Conservation (phyloP, 176 grass and related monocot species). For the Triticum monococcum region DNA sequence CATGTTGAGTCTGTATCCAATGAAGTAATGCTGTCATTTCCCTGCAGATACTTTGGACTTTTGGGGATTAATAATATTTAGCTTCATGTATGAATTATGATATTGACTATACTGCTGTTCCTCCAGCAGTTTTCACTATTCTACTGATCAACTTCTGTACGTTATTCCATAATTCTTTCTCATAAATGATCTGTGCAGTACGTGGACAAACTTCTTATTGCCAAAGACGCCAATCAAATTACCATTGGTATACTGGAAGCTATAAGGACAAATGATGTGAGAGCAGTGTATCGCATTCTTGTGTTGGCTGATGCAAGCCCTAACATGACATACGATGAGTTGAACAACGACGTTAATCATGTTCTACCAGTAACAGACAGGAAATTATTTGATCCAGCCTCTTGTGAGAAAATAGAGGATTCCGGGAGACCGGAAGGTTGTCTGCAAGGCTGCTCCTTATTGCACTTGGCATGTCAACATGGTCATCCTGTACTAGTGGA, state of each 20-base stretch:
- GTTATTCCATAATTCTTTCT: slow-evolving; percentile 8
- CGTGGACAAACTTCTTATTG: slow-evolving; percentile 77
- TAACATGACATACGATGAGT: slow-evolving; percentile 71
- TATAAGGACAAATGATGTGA: slow-evolving; percentile 71
- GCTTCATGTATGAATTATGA: not conserved
- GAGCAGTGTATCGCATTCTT: slow-evolving; percentile 67
- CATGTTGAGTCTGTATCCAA: not conserved
- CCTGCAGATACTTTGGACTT: not conserved
- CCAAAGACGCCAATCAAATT: slow-evolving; percentile 49
- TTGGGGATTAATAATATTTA: not conserved
- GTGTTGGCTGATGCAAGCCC: slow-evolving; percentile 48
- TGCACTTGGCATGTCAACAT: slow-evolving; percentile 76
- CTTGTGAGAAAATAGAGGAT: slow-evolving; percentile 59
- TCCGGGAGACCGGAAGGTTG: slow-evolving; percentile 65
- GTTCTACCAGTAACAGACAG: slow-evolving; percentile 40
- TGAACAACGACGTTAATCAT: slow-evolving; percentile 50
- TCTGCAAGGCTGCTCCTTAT: slow-evolving; percentile 77
- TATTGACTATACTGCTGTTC: not conserved
- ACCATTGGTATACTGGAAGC: slow-evolving; percentile 69
- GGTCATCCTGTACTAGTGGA: slow-evolving; percentile 59
- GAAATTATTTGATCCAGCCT: slow-evolving; percentile 65
- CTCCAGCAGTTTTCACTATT: slow-evolving; percentile 15
- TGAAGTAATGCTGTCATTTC: not conserved
- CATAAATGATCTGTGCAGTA: slow-evolving; percentile 64
- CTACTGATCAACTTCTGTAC: not conserved